Conservation (phyloP, 2,329 filamentous ascomycete species). For the Stachybotrys elegans region DNA sequence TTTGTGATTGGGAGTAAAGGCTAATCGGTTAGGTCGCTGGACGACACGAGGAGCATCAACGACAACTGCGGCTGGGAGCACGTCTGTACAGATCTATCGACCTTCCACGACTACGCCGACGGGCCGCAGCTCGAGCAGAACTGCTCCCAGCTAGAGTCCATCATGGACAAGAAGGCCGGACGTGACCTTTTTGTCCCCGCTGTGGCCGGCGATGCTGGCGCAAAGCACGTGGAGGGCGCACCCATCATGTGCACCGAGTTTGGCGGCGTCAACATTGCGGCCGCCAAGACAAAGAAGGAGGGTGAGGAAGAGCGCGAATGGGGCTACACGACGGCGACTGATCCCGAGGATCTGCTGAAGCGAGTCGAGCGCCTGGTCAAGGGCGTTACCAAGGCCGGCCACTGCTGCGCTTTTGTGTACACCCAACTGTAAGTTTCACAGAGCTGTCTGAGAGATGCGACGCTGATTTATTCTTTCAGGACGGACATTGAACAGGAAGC, state of each 20-base stretch:
- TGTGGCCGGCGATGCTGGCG: constrained; percentile 40
- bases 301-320: constrained; percentile 47
- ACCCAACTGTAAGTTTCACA: constrained; percentile 59
- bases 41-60: constrained; percentile 60
- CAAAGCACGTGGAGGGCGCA: constrained; percentile 45
- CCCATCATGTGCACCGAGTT: constrained; percentile 65
- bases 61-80: constrained; percentile 72
- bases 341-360: constrained; percentile 53
- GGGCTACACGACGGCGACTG: constrained; percentile 63
- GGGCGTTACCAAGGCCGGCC: constrained; percentile 50
- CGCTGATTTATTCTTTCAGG: constrained; percentile 16
- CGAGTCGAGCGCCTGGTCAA: constrained; percentile 54
- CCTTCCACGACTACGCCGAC: constrained; percentile 65
- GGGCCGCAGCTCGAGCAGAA: constrained; percentile 48
- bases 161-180: constrained; percentile 47
- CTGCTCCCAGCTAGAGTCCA: constrained; percentile 47
- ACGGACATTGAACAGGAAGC: constrained; percentile 63
- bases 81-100: constrained; percentile 57
- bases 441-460: no score
- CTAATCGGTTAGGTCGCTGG: constrained; percentile 37
- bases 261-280: constrained; percentile 62
- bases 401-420: constrained; percentile 60
- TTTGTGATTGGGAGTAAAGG: not conserved
- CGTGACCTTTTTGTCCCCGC: constrained; percentile 50
- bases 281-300: constrained; percentile 27